Evolutionary conservation across 1,284 basidiomycete species (phyloP).

Genomic region (Rhodotorula mucilaginosa): DNA sequence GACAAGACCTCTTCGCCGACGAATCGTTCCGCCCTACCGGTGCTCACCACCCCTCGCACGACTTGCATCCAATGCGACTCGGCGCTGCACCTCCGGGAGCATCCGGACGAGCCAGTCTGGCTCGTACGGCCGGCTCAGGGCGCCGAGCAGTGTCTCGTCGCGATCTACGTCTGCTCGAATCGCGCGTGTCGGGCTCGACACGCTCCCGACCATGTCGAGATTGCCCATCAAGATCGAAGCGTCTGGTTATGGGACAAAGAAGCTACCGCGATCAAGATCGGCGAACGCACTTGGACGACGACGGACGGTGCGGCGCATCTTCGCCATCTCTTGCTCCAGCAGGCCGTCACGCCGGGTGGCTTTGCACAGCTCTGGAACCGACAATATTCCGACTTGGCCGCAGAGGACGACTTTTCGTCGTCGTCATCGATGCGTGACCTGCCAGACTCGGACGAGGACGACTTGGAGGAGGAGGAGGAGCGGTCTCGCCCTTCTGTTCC

Average conservation of each 20-base stretch:
- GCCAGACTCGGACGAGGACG: background rate
- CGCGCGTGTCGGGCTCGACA: conserved; percentile 8
- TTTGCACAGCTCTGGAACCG: conserved; percentile 13
- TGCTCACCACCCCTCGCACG: conserved; percentile 20
- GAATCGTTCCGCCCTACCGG: background rate
- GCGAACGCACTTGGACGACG: conserved; percentile 11
- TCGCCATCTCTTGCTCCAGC: conserved; percentile 1
- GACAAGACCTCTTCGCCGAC: background rate
- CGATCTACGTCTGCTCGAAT: conserved; percentile 14
- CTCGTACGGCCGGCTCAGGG: conserved; percentile 9
- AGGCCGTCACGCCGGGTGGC: conserved; percentile 9
- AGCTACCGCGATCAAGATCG: conserved; percentile 11
- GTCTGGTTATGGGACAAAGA: conserved; percentile 24
- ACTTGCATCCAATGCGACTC: conserved; percentile 15
- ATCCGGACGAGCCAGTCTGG: background rate
- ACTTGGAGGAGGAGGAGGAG: background rate
- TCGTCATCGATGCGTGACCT: background rate
- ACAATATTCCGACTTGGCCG: background rate
- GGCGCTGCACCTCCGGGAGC: conserved; percentile 4
- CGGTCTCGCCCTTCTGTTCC: background rate
- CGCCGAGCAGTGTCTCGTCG: conserved; percentile 6
- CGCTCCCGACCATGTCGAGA: conserved; percentile 28
- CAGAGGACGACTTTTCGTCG: background rate
- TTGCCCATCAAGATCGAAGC: background rate
- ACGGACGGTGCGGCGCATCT: background rate